These are phyloP conservation scores for Whalleya microplaca DNA, from an alignment of 2,329 filamentous ascomycete species.

Conservation along the genomic window DNA sequence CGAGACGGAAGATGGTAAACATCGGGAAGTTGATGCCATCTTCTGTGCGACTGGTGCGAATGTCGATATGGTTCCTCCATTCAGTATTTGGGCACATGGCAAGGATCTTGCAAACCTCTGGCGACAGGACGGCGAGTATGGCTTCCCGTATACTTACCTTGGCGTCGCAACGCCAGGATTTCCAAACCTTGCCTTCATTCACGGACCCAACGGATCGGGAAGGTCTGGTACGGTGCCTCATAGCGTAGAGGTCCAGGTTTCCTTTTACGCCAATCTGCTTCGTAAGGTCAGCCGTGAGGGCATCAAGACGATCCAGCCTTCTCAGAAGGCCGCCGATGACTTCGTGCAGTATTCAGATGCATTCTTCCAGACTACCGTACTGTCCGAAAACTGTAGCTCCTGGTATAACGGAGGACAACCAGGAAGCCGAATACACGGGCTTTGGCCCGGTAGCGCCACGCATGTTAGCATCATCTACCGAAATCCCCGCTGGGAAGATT, in stretches of 20 bases:
- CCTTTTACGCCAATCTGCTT: conserved; percentile 68
- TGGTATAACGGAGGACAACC: conserved; percentile 73
- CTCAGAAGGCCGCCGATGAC: conserved; percentile 63
- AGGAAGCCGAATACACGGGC: conserved; percentile 65
- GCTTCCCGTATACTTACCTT: conserved; percentile 70
- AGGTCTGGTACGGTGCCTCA: conserved; percentile 70
- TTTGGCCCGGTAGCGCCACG: conserved; percentile 71
- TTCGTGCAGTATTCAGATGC: conserved; percentile 62
- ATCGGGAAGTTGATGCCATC: conserved; percentile 64
- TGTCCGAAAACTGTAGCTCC: conserved; percentile 66
- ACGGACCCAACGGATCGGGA: conserved; percentile 63
- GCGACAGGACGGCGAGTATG: conserved; percentile 57
- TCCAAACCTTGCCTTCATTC: conserved; percentile 68
- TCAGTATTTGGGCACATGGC: conserved; percentile 60
- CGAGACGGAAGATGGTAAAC: conserved; percentile 59
- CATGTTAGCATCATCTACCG: conserved; percentile 62
- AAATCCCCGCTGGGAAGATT: conserved; percentile 61
- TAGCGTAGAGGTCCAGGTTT: conserved; percentile 66
- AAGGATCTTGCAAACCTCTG: conserved; percentile 59
- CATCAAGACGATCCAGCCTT: conserved; percentile 64
- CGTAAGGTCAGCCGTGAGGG: conserved; percentile 69
- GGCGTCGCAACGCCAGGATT: conserved; percentile 66
- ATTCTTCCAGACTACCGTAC: conserved; percentile 58
- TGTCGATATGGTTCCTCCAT: conserved; percentile 60
- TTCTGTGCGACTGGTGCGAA: conserved; percentile 73